Conservation (phyloP, 208 protist species). For the Leishmania mexicana region DNA sequence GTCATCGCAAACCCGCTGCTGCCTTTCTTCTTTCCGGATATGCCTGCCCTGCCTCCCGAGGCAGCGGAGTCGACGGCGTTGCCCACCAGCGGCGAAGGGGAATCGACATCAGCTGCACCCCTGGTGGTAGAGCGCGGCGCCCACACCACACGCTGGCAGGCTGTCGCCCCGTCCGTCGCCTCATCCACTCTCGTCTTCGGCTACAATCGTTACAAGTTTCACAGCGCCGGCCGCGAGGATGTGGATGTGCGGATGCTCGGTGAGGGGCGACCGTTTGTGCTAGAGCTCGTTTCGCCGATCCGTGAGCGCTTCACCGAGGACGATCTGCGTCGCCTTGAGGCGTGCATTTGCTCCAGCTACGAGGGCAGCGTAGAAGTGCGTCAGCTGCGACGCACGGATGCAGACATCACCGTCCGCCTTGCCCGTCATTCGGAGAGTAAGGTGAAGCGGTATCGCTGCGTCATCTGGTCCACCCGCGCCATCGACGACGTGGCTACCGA, state of each 20-base stretch:
- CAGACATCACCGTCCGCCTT: slow-evolving; percentile 73
- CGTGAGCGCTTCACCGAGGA: slow-evolving; percentile 50
- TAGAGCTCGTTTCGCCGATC: slow-evolving; percentile 83
- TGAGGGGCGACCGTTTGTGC: slow-evolving; percentile 92
- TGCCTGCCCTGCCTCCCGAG: slow-evolving; percentile 22
- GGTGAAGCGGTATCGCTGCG: slow-evolving; percentile 89
- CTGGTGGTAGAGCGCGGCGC: slow-evolving; percentile 21
- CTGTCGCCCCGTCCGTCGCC: slow-evolving; percentile 32
- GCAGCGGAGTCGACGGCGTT: slow-evolving; percentile 18
- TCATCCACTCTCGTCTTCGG: slow-evolving; percentile 56
- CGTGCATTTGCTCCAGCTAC: slow-evolving; percentile 60
- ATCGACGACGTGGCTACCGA: slow-evolving; percentile 51
- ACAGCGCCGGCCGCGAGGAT: slow-evolving; percentile 94
- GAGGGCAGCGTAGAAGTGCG: slow-evolving; percentile 71
- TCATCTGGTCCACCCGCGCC: slow-evolving; percentile 79
- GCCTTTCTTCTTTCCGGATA: slow-evolving; percentile 83
- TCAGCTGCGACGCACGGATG: slow-evolving; percentile 59
- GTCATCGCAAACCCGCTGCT: slow-evolving; percentile 81
- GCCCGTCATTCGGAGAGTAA: slow-evolving; percentile 89
- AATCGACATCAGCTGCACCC: background rate
- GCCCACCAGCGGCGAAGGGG: background rate
- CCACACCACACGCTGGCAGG: slow-evolving; percentile 36
- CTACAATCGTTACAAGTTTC: slow-evolving; percentile 89
- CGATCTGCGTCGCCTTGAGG: slow-evolving; percentile 51
- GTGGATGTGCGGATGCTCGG: slow-evolving; percentile 96